Conservation (phyloP, 176 grass and related monocot genomes). For the Carex myosuroides region DNA sequence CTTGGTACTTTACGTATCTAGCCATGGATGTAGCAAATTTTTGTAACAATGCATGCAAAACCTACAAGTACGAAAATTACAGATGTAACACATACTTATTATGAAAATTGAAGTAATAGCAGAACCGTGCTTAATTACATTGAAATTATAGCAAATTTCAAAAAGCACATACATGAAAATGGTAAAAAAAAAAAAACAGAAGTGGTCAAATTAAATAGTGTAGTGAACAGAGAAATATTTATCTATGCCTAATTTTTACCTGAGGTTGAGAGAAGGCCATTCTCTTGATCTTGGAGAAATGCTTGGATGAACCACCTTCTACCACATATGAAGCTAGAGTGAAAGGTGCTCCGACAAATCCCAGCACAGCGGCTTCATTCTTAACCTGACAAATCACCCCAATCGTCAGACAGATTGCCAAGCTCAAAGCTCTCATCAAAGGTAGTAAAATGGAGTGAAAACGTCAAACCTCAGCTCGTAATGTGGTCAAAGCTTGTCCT, state of each 20-base stretch:
- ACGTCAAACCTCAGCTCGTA: conserved; percentile 65
- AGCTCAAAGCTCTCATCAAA: not conserved
- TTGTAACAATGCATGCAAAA: conserved; percentile 78
- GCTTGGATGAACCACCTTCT: conserved; percentile 99
- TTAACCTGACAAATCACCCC: conserved; percentile 65
- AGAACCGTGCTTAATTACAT: not conserved
- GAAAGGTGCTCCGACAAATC: conserved; percentile 97
- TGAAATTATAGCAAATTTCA: not conserved
- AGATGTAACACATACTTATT: not conserved
- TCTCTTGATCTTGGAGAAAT: conserved; percentile 94
- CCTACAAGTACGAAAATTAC: conserved; percentile 36
- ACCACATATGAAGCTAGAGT: conserved; percentile 94
- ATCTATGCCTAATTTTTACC: conserved; percentile 31
- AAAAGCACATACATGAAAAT: not conserved
- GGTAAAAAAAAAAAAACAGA: not conserved
- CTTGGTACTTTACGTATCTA: conserved; percentile 87
- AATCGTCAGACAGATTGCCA: not conserved
- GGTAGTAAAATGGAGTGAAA: not conserved
- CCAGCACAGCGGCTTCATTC: conserved; percentile 86
- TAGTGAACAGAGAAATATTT: not conserved
- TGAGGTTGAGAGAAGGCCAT: conserved; percentile 85
- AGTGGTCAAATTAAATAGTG: not conserved
- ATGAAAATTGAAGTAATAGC: not conserved
- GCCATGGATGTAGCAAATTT: conserved; percentile 81
- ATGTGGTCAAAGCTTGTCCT: conserved; percentile 74